A percentile compares a stretch with the other conserved stretches of the same genome.
These are phyloP conservation scores for Forsythia suspensa DNA, from an alignment of 257 asterid species.

Conservation along the genomic window DNA sequence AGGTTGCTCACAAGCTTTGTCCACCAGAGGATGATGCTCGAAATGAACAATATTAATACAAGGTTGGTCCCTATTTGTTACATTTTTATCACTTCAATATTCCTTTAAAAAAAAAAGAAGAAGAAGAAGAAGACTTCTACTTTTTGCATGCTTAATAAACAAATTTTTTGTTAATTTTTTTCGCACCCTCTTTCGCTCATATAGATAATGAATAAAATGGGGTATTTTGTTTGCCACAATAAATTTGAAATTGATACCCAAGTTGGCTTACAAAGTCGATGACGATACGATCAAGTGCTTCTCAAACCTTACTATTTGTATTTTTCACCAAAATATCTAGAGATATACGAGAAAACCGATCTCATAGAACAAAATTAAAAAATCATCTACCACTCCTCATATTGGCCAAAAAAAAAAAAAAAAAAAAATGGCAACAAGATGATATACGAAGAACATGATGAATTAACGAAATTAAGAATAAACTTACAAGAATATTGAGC, in stretches of 20 bases:
- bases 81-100: too few species aligned
- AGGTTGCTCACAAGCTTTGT: not conserved
- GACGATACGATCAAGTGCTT: not conserved
- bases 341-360: not conserved
- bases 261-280: not conserved
- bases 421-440: not conserved
- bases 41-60: too few species aligned
- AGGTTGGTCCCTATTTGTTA: too few species aligned
- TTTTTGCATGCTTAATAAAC: not conserved
- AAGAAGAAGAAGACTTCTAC: not conserved
- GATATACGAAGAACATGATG: not conserved
- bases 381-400: not conserved
- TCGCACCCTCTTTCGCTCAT: too few species aligned
- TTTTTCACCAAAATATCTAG: not conserved
- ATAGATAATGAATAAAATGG: not conserved
- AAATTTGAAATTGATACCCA: not conserved
- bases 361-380: not conserved
- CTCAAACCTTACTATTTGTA: not conserved
- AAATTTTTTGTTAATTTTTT: too few species aligned
- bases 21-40: too few species aligned
- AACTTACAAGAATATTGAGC: constrained; percentile 62
- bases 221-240: not conserved
- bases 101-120: too few species aligned
- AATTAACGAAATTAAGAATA: not conserved
- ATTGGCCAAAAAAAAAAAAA: not conserved